A percentile compares a stretch with the other conserved stretches of the same genome.
Evolutionary conservation across 768 basidiomycete species (phyloP).

Genomic region (Lepiota venenata): DNA sequence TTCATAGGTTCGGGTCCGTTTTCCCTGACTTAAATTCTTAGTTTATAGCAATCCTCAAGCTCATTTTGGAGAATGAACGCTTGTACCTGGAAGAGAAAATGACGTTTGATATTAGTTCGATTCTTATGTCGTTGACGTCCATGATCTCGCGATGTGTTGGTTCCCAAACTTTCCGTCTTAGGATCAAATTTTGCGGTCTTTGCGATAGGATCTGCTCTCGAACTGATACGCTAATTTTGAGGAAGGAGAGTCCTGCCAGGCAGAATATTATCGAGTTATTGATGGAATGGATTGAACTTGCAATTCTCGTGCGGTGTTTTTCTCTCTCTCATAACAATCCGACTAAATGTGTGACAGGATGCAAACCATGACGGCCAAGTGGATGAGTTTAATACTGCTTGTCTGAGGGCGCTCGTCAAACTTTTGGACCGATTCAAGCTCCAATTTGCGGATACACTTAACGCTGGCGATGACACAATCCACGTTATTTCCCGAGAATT

Average conservation of each 20-base stretch:
- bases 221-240: constrained; percentile 55
- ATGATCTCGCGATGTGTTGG: constrained; percentile 65
- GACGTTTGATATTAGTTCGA: constrained; percentile 60
- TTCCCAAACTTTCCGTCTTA: constrained; percentile 55
- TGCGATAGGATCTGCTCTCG: constrained; percentile 67
- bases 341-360: background rate
- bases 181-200: constrained; percentile 71
- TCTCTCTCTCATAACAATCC: background rate
- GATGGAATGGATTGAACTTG: constrained; percentile 71
- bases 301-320: constrained; percentile 36
- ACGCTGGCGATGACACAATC: constrained; percentile 58
- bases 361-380: constrained; percentile 28
- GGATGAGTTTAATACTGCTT: constrained; percentile 68
- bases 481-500: constrained; percentile 78
- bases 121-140: constrained; percentile 54
- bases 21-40: constrained; percentile 24
- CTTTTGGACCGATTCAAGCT: constrained; percentile 75
- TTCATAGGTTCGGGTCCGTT: background rate
- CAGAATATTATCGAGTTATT: constrained; percentile 73
- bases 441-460: constrained; percentile 45
- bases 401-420: constrained; percentile 70
- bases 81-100: constrained; percentile 55
- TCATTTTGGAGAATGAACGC: constrained; percentile 72
- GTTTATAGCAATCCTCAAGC: constrained; percentile 73
- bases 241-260: constrained; percentile 63